Evolutionary conservation across 2,329 filamentous ascomycete genomes (phyloP).

Genomic region (Rosellinia necatrix): DNA sequence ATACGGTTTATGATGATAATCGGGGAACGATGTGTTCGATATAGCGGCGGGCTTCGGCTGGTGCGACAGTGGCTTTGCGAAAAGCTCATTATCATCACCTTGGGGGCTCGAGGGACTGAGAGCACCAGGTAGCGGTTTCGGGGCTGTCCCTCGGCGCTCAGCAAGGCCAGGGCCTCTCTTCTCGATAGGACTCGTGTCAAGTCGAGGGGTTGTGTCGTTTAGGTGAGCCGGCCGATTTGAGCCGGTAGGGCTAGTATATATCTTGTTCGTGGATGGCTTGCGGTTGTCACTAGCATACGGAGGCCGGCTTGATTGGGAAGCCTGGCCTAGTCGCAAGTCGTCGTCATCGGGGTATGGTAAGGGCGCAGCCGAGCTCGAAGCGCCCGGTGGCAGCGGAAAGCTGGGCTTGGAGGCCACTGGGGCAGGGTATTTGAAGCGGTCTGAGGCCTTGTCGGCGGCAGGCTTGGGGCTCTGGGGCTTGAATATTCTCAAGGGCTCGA

Average conservation of each 20-base stretch:
- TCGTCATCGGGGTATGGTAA: conserved; percentile 77
- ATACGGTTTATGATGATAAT: conserved; percentile 62
- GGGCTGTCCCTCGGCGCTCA: conserved; percentile 79
- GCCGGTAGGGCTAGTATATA: conserved; percentile 43
- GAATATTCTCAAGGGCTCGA: conserved; percentile 83
- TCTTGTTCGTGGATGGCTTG: conserved; percentile 41
- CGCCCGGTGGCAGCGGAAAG: conserved; percentile 69
- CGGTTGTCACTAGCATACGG: conserved; percentile 51
- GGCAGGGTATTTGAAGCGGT: conserved; percentile 57
- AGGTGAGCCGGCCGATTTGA: conserved; percentile 45
- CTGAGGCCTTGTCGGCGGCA: conserved; percentile 41
- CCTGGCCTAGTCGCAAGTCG: conserved; percentile 51
- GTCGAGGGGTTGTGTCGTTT: conserved; percentile 58
- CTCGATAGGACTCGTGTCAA: conserved; percentile 60
- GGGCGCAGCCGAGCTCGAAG: conserved; percentile 70
- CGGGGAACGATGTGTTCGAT: conserved; percentile 50
- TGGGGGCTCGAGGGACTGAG: conserved; percentile 77
- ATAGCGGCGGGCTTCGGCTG: conserved; percentile 47
- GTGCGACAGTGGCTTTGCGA: conserved; percentile 67
- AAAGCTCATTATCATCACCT: conserved; percentile 76
- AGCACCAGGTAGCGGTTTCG: conserved; percentile 71
- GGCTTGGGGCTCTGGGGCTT: conserved; percentile 73
- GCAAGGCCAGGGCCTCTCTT: conserved; percentile 69
- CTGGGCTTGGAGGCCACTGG: conserved; percentile 57
- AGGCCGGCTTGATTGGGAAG: conserved; percentile 45